A percentile compares a stretch with the other conserved stretches of the same genome.
Conservation (phyloP, 2,329 filamentous ascomycete species). For the Colletotrichum sp. region DNA sequence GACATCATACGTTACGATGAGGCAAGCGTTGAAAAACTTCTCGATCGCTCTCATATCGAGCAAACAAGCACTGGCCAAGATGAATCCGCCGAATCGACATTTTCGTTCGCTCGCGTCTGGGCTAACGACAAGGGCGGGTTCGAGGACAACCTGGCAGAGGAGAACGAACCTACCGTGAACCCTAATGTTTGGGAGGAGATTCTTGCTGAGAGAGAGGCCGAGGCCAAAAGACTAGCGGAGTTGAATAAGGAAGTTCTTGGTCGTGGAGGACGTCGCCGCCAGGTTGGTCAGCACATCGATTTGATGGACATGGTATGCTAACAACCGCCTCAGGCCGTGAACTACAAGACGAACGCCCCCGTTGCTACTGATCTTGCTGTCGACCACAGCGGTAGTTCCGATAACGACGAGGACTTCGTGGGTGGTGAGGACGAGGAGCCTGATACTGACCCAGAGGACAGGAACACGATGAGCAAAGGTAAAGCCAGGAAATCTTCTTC, state of each 20-base stretch:
- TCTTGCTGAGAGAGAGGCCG: constrained; percentile 56
- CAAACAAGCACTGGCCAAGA: constrained; percentile 70
- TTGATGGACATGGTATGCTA: not conserved
- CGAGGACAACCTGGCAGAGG: constrained; percentile 63
- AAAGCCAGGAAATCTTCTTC: constrained; percentile 12
- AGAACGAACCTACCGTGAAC: constrained; percentile 59
- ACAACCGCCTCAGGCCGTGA: constrained; percentile 27
- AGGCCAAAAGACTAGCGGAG: constrained; percentile 75
- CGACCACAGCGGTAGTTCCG: constrained; percentile 21
- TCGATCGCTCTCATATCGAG: constrained; percentile 86
- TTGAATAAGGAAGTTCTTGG: constrained; percentile 77
- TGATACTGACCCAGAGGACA: constrained; percentile 21
- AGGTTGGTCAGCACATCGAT: constrained; percentile 40
- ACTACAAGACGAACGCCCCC: constrained; percentile 29
- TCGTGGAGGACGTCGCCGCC: constrained; percentile 78
- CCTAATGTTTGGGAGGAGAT: constrained; percentile 89
- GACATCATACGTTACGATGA: constrained; percentile 82
- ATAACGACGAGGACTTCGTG: constrained; percentile 31
- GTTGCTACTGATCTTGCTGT: constrained; percentile 16
- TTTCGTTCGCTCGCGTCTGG: constrained; percentile 92
- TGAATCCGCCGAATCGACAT: constrained; percentile 75
- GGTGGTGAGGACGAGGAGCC: constrained; percentile 28
- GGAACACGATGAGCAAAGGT: constrained; percentile 5
- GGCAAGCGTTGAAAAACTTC: constrained; percentile 81
- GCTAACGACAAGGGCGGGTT: constrained; percentile 77